Percentiles rank a stretch among this genome's conserved stretches.
Evolutionary conservation across 2,329 filamentous ascomycete genomes (phyloP).

Genomic region (Parascedosporium putredinis): DNA sequence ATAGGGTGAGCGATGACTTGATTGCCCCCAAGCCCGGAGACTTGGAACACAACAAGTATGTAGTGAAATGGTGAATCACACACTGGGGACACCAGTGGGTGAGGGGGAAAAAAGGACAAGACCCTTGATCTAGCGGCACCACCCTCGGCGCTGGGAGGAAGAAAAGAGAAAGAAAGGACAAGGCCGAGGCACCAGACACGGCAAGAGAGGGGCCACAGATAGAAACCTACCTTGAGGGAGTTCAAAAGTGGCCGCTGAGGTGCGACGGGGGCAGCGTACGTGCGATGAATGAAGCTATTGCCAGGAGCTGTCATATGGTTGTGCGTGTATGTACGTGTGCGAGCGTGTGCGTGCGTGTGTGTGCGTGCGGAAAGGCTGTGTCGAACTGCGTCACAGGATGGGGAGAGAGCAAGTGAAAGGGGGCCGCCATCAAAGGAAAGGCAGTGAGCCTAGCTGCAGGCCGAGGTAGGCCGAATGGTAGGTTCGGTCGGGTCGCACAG

Average conservation of each 20-base stretch:
- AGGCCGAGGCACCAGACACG: too few relatives aligned
- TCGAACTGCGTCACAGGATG: neutral
- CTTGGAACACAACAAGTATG: too few relatives aligned
- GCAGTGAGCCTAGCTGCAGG: slow-evolving; percentile 2
- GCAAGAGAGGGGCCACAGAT: too few relatives aligned
- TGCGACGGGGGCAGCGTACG: neutral
- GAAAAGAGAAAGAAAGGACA: neutral
- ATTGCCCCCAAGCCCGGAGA: too few relatives aligned
- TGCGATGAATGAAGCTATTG: neutral
- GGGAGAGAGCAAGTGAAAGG: neutral
- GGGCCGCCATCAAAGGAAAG: neutral
- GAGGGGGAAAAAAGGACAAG: too few relatives aligned
- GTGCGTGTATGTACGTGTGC: neutral
- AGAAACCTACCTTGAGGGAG: slow-evolving; percentile 4
- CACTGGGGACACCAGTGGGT: too few relatives aligned
- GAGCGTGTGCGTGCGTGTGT: too few relatives aligned
- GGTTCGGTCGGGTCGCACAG: neutral
- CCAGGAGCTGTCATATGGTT: neutral
- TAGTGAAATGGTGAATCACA: too few relatives aligned
- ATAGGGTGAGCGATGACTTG: too few relatives aligned
- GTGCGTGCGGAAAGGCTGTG: too few relatives aligned
- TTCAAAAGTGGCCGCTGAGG: slow-evolving; percentile 2
- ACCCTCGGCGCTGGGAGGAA: too few relatives aligned
- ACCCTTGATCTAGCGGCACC: too few relatives aligned
- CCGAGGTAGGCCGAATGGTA: neutral